Evolutionary conservation across 495 filamentous ascomycete species (phyloP), one percentile per base, ranked within the genome.

Genomic region (Letharia lupina): DNA sequence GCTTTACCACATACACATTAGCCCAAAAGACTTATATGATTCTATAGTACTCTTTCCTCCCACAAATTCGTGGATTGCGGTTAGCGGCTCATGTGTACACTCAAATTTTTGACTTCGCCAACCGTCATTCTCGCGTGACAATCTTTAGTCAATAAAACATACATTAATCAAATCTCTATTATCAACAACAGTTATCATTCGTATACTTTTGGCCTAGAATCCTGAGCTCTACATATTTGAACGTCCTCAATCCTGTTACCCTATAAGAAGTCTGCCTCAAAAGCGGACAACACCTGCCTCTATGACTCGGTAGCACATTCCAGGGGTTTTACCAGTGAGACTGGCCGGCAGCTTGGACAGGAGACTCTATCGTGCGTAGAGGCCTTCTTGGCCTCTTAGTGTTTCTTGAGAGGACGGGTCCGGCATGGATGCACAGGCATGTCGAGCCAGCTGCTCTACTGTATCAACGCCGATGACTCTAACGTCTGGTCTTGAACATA

Each of bases 401-500:
- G 10, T 9, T 41, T n/a, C 31, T 59, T 54, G 39, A 33, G 31
- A 16, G 52, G 52, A 37, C 16, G 40, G 52, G 40, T 3, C 8
- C 45, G 40, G 48, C 50, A 66, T 66, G 64, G 64, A 66, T 44
- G 59, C 57, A 61, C 64, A 66, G 64, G 64, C 64, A 66, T 62
- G 64, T 66, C 40, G 39, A 41, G 28, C 45, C 15, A 48, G 59
- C 37, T 40, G 20, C 23, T 18, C 48, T 16, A 18, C 7, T 23
- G 31, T 50, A 11, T 12, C 5, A 31, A 47, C 15, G 40, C 58
- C 48, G 41, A 13, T 33, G 44, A 23, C 57, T 54, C 63, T 65
- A 65, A 65, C 16, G 37, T 33, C 15, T 59, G 9, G 16, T 45
- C 33, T n/a, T 39, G 28, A 23, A 52, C 41, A 40, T 65, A 96